phyloP scores from a whole-genome alignment of 2,329 filamentous ascomycete genomes.

The Colletotrichum noveboracense region DNA sequence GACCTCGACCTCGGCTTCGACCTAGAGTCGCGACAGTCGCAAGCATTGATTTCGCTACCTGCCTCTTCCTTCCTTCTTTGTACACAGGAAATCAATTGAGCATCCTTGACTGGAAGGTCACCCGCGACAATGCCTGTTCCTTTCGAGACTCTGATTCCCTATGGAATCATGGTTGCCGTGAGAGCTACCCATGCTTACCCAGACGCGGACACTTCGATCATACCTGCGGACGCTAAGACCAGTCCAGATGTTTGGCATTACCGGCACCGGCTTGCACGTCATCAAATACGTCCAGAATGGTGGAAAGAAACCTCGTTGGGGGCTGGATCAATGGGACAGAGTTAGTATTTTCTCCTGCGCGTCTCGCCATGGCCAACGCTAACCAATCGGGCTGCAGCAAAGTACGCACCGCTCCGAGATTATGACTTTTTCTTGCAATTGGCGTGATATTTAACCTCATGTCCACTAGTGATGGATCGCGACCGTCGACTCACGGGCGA shows the following conservation, averaged over 20 bases:
- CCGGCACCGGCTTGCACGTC: slow-evolving; percentile 62
- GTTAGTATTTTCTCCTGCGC: slow-evolving; percentile 40
- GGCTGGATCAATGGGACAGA: slow-evolving; percentile 67
- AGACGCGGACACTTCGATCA: neutral
- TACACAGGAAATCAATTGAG: slow-evolving; percentile 11
- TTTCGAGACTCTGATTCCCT: slow-evolving; percentile 68
- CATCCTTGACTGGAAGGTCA: slow-evolving; percentile 17
- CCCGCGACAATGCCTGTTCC: slow-evolving; percentile 62
- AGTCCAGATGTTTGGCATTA: slow-evolving; percentile 66
- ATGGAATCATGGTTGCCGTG: slow-evolving; percentile 68
- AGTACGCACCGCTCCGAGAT: slow-evolving; percentile 43
- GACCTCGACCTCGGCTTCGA: neutral
- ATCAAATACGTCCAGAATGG: slow-evolving; percentile 64
- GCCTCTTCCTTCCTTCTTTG: neutral
- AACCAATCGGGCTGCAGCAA: slow-evolving; percentile 50
- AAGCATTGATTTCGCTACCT: neutral
- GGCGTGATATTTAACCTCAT: slow-evolving; percentile 2
- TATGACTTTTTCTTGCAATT: neutral
- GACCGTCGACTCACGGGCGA: slow-evolving; percentile 66
- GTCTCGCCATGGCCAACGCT: slow-evolving; percentile 23
- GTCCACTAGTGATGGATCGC: slow-evolving; percentile 65
- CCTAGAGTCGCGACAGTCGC: neutral
- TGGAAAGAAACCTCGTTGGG: slow-evolving; percentile 64
- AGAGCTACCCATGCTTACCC: slow-evolving; percentile 29
- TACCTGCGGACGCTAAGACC: slow-evolving; percentile 26